Base-by-base conservation (phyloP, 805 yeast genomes). In the Spathaspora gorwiae region DNA sequence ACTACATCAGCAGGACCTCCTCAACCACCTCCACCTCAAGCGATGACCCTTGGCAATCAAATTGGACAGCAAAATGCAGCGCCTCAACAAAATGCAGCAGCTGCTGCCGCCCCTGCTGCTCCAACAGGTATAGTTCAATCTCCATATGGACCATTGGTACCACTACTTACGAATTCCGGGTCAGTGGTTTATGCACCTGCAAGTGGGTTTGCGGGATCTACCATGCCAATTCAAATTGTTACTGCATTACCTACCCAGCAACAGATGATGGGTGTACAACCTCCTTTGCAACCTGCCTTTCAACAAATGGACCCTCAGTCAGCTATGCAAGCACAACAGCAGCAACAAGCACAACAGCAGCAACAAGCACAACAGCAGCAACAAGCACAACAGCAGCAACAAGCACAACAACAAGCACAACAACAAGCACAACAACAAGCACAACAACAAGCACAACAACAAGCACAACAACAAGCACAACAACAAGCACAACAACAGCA, bases 81-180 rank as follows among this genome's bases (percentile, higher is more conserved):
- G 3, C 11, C 33, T 19, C 24, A 19, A 14, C 33, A 12, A 5
- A 26, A 9, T 8, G 11, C 10, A 12, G 32, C 32, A 2, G 5
- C 40, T 13, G 31, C 33, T 6, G 19, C 7, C 8, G 31, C 30
- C 10, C 31, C 40, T 2, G 41, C 39, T 7, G 44, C 45, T 13
- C 42, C 43, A 12, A 39, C 46, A 35, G 35, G 44, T 15, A 50
- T 56, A 5, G 49, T 59, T 27, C 64, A 60, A 39, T 53, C 64
- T 2, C 62, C 64, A 7, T 61, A 59, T 46, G 64, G 62, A 2
- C 60, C 62, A 7, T 43, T 61, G 29, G 62, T 62, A 11, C 56
- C 60, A 19, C 45, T 60, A 9, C 61, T 57, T 38, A 56, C 64
- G 7, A 46, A 49, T 15, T 37, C 26, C n/a, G 50, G 50, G 24